phyloP scores from a whole-genome alignment of 2,329 filamentous ascomycete genomes.

The Fusarium coffeatum region DNA sequence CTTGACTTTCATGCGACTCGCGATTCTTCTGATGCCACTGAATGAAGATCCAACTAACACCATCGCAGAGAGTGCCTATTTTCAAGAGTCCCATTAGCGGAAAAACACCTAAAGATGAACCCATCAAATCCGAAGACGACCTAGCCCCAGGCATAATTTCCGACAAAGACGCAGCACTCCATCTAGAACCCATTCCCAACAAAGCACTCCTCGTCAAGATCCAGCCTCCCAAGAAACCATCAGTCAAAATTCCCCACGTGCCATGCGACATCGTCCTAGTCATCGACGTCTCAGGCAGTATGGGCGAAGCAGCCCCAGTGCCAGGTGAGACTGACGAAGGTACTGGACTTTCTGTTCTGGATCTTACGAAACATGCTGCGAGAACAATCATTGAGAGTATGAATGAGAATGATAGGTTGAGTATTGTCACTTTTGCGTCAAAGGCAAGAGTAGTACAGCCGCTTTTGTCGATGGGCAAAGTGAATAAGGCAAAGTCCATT shows the following conservation, averaged over 20 bases:
- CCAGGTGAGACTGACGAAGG: conserved; percentile 60
- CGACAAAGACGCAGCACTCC: conserved; percentile 38
- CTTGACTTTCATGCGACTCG: no score
- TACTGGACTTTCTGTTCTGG: conserved; percentile 65
- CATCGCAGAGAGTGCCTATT: conserved; percentile 36
- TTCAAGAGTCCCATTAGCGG: conserved; percentile 5
- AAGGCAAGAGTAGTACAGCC: conserved; percentile 57
- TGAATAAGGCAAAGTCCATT: conserved; percentile 58
- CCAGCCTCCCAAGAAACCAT: conserved; percentile 56
- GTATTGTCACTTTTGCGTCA: conserved; percentile 66
- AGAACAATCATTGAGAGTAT: conserved; percentile 68
- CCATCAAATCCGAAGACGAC: not conserved
- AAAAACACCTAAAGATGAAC: not conserved
- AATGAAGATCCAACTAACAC: not conserved
- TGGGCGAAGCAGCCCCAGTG: conserved; percentile 60
- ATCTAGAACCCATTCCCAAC: conserved; percentile 55
- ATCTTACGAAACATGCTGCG: conserved; percentile 70
- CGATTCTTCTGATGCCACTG: no score
- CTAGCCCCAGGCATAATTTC: not conserved
- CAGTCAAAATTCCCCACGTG: conserved; percentile 51
- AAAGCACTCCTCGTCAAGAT: conserved; percentile 60
- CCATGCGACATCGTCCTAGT: conserved; percentile 71
- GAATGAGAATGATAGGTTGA: conserved; percentile 64
- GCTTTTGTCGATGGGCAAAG: conserved; percentile 60
- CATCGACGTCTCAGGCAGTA: conserved; percentile 71